phyloP scores from a whole-genome alignment of 495 filamentous ascomycete genomes.

The Penicillium longicatenatum region DNA sequence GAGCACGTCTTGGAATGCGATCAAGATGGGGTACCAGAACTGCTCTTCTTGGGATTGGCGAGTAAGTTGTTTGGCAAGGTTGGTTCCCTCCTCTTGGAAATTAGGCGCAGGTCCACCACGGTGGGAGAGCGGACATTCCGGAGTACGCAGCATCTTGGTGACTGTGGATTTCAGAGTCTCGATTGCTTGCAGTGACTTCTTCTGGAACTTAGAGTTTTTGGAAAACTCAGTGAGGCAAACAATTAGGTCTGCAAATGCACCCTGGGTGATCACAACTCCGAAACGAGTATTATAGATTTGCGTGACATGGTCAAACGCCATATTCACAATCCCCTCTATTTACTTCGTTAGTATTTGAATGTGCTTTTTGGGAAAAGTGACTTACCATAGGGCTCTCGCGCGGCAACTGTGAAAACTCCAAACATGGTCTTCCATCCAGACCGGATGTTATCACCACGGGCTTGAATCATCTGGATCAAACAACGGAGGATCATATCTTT shows the following conservation, averaged over 20 bases:
- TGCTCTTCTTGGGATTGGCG: slow-evolving; percentile 84
- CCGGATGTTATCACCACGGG: slow-evolving; percentile 90
- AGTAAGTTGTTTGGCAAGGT: slow-evolving; percentile 50
- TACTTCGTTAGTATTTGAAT: not conserved
- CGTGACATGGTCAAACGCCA: slow-evolving; percentile 95
- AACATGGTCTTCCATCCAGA: slow-evolving; percentile 99
- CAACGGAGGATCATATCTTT: slow-evolving; percentile 99
- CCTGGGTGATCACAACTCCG: slow-evolving; percentile 92
- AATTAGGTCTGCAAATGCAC: slow-evolving; percentile 93
- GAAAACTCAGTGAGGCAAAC: slow-evolving; percentile 97
- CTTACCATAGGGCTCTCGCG: slow-evolving; percentile 81
- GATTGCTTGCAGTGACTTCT: slow-evolving; percentile 95
- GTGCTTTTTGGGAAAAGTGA: not conserved
- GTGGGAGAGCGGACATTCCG: slow-evolving; percentile 87
- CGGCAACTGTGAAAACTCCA: slow-evolving; percentile 95
- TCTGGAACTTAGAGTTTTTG: slow-evolving; percentile 97
- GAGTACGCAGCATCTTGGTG: slow-evolving; percentile 90
- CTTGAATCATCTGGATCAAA: slow-evolving; percentile 98
- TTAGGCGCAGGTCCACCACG: slow-evolving; percentile 42
- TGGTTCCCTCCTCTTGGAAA: slow-evolving; percentile 48
- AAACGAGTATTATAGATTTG: slow-evolving; percentile 98
- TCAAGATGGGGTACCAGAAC: slow-evolving; percentile 97
- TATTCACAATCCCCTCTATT: slow-evolving; percentile 87
- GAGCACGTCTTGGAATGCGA: slow-evolving; percentile 96
- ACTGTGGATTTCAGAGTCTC: slow-evolving; percentile 91